Conservation (phyloP, 768 basidiomycete genomes). For the Tylopilus intermedius region DNA sequence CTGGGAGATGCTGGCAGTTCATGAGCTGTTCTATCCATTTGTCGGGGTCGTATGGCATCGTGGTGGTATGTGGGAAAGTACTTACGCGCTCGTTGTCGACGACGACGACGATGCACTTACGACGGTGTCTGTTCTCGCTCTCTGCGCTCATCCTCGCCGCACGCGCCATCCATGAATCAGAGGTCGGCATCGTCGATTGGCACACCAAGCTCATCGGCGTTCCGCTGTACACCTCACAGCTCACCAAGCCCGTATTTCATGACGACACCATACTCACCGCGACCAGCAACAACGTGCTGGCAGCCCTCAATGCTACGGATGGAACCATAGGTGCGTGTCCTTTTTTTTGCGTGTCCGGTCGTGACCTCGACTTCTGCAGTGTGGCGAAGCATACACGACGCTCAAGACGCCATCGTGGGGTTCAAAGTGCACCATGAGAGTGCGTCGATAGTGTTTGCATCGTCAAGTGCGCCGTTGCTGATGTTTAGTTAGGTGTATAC, state of each 20-base stretch:
- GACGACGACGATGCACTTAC: conserved; percentile 12
- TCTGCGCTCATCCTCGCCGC: conserved; percentile 22
- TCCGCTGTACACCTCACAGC: conserved; percentile 47
- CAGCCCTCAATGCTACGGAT: conserved; percentile 59
- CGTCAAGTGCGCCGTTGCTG: neutral
- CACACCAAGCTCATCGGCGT: conserved; percentile 72
- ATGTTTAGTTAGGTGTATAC: conserved; percentile 48
- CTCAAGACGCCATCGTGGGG: conserved; percentile 59
- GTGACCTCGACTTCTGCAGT: conserved; percentile 35
- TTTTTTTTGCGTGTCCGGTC: conserved; percentile 4
- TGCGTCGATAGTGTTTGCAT: conserved; percentile 31
- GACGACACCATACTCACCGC: conserved; percentile 57
- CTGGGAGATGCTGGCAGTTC: conserved; percentile 82
- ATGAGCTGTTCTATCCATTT: conserved; percentile 88
- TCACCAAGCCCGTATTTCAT: conserved; percentile 60
- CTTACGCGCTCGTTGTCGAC: neutral
- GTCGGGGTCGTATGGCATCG: conserved; percentile 49
- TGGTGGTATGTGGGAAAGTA: conserved; percentile 3
- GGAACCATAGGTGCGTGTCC: conserved; percentile 58
- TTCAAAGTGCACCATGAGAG: conserved; percentile 57
- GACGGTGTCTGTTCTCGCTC: conserved; percentile 17
- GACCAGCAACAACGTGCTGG: conserved; percentile 73
- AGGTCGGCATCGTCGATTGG: conserved; percentile 86
- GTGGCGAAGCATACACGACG: conserved; percentile 79
- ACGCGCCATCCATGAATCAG: conserved; percentile 61